Evolutionary conservation across 2,329 filamentous ascomycete genomes (phyloP), one percentile per base, ranked within the genome.

Genomic region (Pseudogymnoascus sp.): DNA sequence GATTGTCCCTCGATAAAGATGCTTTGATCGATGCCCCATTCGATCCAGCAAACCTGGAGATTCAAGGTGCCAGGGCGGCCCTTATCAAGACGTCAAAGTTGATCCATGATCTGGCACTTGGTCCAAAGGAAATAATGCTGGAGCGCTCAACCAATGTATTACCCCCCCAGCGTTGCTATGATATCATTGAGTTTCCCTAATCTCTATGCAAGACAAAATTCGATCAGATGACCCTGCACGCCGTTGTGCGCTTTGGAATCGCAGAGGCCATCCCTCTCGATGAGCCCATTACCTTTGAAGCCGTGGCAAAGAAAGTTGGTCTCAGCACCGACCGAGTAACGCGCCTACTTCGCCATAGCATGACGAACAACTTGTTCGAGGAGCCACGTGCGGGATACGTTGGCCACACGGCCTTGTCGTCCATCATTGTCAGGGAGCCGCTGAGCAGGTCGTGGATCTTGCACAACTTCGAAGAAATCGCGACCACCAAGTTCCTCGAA

Each of bases 221-320:
- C 21, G 42, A 46, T 25, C 12, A n/a, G 12, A 46, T 46, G 34
- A 28, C 23, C 14, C 43, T 64, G 12, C 64, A 66, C 21, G 59
- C 62, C 4, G 34, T 68, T 14, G 61, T 61, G 36, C 63, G 63
- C 8, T 67, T 64, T 28, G 40, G 64, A n/a, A 64, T 68, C 18
- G 66, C 67, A 28, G 40, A 66, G 23, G 77, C 78, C 4, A 79
- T 84, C 5, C 80, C 81, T 2, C 61, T 82, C 0, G 72, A 77
- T 23, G 79, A 78, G 14, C 73, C 75, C 3, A 78, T 79, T 5
- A 77, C 78, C 2, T 77, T 77, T 62, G 65, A 69, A 3, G 75
- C 21, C 21, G 21, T 46, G 21, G 42, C 42, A 4, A 46, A 46
- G 42, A 46, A 46, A 46, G 42, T 46, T 6, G 42, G 42, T 3